Evolutionary conservation across 2,329 filamentous ascomycete genomes (phyloP).

Genomic region (Beauveria brongniartii): DNA sequence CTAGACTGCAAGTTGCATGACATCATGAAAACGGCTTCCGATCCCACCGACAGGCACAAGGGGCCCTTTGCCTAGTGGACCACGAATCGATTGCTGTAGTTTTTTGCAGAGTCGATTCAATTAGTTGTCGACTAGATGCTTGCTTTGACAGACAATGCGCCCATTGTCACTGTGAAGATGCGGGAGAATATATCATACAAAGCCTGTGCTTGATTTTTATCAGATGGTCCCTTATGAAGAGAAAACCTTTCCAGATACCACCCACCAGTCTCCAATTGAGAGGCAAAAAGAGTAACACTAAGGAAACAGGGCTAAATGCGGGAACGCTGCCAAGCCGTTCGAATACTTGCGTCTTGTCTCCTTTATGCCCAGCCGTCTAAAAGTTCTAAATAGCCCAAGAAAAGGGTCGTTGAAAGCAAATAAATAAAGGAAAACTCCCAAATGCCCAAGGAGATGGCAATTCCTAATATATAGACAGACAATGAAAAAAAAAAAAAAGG

Average conservation of each 20-base stretch:
- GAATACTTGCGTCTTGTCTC: not conserved
- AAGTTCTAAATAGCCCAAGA: not conserved
- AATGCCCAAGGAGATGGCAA: not conserved
- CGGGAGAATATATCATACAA: too few species aligned
- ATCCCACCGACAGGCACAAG: not conserved
- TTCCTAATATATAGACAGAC: not conserved
- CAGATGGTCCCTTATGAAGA: not conserved
- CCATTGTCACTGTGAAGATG: too few species aligned
- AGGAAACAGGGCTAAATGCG: not conserved
- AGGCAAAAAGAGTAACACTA: not conserved
- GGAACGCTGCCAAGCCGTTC: not conserved
- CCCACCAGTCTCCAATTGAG: not conserved
- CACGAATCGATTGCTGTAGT: not conserved
- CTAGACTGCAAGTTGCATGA: not conserved
- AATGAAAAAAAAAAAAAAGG: too few species aligned
- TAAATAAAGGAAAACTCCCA: not conserved
- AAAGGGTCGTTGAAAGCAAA: not conserved
- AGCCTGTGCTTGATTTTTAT: not conserved
- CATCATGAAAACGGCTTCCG: constrained; percentile 8
- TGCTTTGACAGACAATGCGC: too few species aligned
- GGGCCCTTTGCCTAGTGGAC: not conserved
- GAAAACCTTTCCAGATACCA: not conserved
- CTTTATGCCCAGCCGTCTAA: constrained; percentile 4
- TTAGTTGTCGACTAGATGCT: too few species aligned
- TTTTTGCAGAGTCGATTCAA: too few species aligned